Evolutionary conservation across 106 monocot species (phyloP), one percentile per base, ranked within the genome.

Genomic region (Dendrobium chrysotoxum): DNA sequence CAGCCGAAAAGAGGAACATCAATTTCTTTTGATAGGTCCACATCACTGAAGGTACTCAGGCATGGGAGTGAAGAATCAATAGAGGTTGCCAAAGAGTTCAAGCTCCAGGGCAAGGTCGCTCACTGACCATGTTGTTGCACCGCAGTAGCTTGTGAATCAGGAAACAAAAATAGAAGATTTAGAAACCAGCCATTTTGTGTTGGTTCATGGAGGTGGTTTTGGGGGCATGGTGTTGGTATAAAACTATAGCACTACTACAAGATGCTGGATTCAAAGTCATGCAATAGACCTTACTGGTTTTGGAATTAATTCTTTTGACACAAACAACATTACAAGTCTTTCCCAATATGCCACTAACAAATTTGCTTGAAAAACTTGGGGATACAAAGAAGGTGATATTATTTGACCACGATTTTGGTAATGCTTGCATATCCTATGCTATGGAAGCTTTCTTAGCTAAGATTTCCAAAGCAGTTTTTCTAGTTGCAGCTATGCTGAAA

Each of bases 181-280:
- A 66, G 96, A 96, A 81, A 93, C 93, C 7, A 77, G 84, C 44
- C 85, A 81, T 78, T 86, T 98, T 86, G 92, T 98, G 82, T 86
- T 98, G 44, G 92, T 98, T 61, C 94, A 98, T 84, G 97, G 97
- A 57, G 97, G 97, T 66, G 97, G 94, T 75, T 94, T 98, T 86
- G 97, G 97, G n/a, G 78, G 97, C 94, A 79, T 98, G 97, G 97
- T 94, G 97, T 82, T 98, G 97, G 97, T 98, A 98, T 74, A 98
- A 98, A 83, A 91, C 90, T 38, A 94, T 98, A 80, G 86, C 91
- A 50, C 86, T 90, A 75, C 84, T 98, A 0, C 92, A 98, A 87
- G 97, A 94, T 66, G 53, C 83, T 81, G 90, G 92, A 58, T 94
- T 94, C 79, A 92, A 90, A 83, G 97, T 98, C 72, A 82, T 83